phyloP scores from a whole-genome alignment of 2,329 filamentous ascomycete species.

The Ustulina deusta region DNA sequence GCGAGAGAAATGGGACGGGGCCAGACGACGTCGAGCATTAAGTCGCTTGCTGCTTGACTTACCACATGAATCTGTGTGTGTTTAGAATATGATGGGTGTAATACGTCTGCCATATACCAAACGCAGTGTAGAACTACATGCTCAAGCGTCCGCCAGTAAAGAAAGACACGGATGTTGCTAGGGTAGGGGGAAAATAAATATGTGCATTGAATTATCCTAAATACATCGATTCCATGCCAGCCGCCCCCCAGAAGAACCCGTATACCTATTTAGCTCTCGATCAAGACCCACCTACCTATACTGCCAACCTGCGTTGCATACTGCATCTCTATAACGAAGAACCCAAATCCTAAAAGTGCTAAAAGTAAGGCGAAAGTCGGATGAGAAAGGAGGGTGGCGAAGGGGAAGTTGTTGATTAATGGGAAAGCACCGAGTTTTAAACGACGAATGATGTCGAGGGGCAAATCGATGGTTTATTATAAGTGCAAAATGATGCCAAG shows the following conservation, averaged over 20 bases:
- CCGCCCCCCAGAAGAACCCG: neutral
- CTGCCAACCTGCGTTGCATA: constrained; percentile 15
- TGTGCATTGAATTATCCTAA: constrained; percentile 22
- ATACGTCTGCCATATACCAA: too few species aligned
- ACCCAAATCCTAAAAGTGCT: constrained; percentile 6
- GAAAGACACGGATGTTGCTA: too few species aligned
- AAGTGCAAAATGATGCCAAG: constrained; percentile 26
- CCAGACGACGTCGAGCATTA: constrained; percentile 59
- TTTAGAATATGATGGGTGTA: too few species aligned
- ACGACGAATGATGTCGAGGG: constrained; percentile 17
- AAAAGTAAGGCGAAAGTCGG: constrained; percentile 8
- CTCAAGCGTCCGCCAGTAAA: too few species aligned
- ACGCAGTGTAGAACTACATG: too few species aligned
- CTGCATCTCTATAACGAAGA: constrained; percentile 21
- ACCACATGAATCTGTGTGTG: too few species aligned
- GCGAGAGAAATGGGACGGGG: constrained; percentile 67
- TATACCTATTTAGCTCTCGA: constrained; percentile 9
- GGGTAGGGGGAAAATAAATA: constrained; percentile 12
- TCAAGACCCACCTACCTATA: constrained; percentile 26
- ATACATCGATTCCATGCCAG: constrained; percentile 16
- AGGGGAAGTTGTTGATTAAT: constrained; percentile 10
- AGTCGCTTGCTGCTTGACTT: neutral
- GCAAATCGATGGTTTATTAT: constrained; percentile 8
- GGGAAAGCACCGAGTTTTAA: neutral
- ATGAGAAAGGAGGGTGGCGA: neutral